Evolutionary conservation across 148 eudicot genomes (phyloP).

Genomic region (Mesembryanthemum crystallinum): DNA sequence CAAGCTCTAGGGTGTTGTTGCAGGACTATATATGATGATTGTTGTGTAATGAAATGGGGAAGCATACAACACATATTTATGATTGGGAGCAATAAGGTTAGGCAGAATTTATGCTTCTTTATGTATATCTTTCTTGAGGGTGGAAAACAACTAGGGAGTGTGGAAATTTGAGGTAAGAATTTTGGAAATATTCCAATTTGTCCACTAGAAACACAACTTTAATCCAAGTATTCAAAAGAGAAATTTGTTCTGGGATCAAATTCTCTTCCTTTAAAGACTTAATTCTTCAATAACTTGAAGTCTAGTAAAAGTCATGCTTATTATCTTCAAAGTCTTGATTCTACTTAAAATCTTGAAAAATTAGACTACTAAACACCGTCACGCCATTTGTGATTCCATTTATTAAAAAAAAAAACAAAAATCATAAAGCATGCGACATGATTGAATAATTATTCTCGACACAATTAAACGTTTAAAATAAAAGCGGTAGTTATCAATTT

Average conservation of each 20-base stretch:
- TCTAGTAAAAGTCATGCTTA: no score
- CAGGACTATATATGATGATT: background rate
- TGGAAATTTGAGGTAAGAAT: constrained; percentile 21
- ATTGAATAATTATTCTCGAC: no score
- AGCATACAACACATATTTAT: background rate
- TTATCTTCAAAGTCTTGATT: no score
- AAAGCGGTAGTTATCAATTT: no score
- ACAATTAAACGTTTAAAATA: no score
- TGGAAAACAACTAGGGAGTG: constrained; percentile 7
- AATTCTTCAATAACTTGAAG: no score
- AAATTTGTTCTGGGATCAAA: constrained; percentile 28
- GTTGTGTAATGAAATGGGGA: constrained; percentile 1
- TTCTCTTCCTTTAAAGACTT: constrained; percentile 7
- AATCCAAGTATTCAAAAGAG: constrained; percentile 29
- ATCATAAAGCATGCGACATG: no score
- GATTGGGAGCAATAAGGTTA: background rate
- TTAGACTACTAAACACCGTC: no score
- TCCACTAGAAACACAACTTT: constrained; percentile 19
- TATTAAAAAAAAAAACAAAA: no score
- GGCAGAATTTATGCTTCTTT: background rate
- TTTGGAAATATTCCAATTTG: constrained; percentile 10
- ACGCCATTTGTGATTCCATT: no score
- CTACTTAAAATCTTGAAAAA: no score
- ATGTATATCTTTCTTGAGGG: background rate
- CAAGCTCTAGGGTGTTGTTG: no score